These are phyloP conservation scores for Halophytophthora batemanensis DNA, from an alignment of 352 stramenopile species.

Conservation along the genomic window DNA sequence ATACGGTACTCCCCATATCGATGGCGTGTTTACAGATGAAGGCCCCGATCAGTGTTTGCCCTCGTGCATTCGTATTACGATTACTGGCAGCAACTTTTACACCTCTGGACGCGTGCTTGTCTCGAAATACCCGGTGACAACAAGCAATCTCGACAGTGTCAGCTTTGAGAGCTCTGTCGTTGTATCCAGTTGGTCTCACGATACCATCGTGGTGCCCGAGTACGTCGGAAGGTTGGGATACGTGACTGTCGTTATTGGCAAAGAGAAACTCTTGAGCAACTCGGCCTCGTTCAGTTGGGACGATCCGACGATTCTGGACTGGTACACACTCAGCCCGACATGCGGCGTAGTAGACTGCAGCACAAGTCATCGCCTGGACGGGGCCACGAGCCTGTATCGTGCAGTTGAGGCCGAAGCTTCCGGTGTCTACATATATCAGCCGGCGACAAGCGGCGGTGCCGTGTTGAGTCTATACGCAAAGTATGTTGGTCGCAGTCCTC, in stretches of 20 bases:
- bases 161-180: conserved; percentile 17
- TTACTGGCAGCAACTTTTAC: conserved; percentile 57
- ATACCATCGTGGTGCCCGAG: conserved; percentile 34
- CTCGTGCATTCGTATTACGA: conserved; percentile 44
- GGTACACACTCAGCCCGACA: conserved; percentile 41
- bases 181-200: conserved; percentile 38
- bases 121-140: conserved; percentile 34
- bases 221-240: conserved; percentile 45
- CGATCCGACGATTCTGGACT: conserved; percentile 52
- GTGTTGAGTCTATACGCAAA: conserved; percentile 51
- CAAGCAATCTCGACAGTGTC: conserved; percentile 17
- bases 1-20: conserved; percentile 46
- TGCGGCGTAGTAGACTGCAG: conserved; percentile 43
- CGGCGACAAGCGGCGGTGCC: conserved; percentile 40
- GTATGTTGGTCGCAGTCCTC: conserved; percentile 43
- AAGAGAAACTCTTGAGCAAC: conserved; percentile 41
- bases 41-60: conserved; percentile 40
- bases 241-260: conserved; percentile 46
- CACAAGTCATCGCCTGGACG: conserved; percentile 44
- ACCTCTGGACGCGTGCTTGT: conserved; percentile 34
- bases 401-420: conserved; percentile 17
- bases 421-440: conserved; percentile 34
- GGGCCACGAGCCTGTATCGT: conserved; percentile 37
- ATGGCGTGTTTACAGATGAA: conserved; percentile 59
- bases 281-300: conserved; percentile 58